A percentile compares a stretch with the other conserved stretches of the same genome.
Evolutionary conservation across 2,329 filamentous ascomycete genomes (phyloP).

Genomic region (Ophiocordyceps australis): DNA sequence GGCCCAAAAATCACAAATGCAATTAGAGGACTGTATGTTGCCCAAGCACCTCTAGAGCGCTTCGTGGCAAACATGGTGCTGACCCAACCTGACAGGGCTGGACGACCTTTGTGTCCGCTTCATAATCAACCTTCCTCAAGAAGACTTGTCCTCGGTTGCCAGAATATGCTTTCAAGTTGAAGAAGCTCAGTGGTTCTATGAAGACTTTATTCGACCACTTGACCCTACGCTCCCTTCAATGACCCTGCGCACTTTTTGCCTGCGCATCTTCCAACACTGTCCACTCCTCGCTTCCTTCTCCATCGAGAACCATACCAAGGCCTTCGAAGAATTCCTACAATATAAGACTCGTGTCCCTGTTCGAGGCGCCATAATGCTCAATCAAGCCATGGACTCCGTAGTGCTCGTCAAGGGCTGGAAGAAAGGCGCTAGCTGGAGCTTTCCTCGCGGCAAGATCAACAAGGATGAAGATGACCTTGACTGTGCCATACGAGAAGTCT

Average conservation of each 20-base stretch:
- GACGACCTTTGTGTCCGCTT: slow-evolving; percentile 97
- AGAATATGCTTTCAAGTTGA: slow-evolving; percentile 98
- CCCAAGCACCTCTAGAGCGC: neutral
- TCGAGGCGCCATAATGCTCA: slow-evolving; percentile 82
- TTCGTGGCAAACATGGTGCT: slow-evolving; percentile 4
- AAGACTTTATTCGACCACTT: slow-evolving; percentile 90
- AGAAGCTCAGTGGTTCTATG: slow-evolving; percentile 99
- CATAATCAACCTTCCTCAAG: slow-evolving; percentile 86
- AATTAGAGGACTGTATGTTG: slow-evolving; percentile 67
- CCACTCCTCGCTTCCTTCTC: slow-evolving; percentile 73
- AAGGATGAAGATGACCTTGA: slow-evolving; percentile 89
- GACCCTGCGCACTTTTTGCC: slow-evolving; percentile 67
- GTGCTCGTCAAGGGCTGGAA: slow-evolving; percentile 97
- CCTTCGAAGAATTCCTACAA: slow-evolving; percentile 79
- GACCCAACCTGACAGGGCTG: slow-evolving; percentile 42
- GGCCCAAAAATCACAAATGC: slow-evolving; percentile 64
- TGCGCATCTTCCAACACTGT: slow-evolving; percentile 86
- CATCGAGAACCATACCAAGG: slow-evolving; percentile 56
- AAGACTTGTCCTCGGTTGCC: slow-evolving; percentile 77
- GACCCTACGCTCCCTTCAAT: slow-evolving; percentile 75
- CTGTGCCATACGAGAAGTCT: slow-evolving; percentile 86
- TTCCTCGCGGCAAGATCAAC: slow-evolving; percentile 94
- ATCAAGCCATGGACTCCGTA: slow-evolving; percentile 83
- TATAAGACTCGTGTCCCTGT: slow-evolving; percentile 95
- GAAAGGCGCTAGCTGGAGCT: slow-evolving; percentile 91